Evolutionary conservation across 495 filamentous ascomycete genomes (phyloP).

Genomic region (Xylaria longipes): DNA sequence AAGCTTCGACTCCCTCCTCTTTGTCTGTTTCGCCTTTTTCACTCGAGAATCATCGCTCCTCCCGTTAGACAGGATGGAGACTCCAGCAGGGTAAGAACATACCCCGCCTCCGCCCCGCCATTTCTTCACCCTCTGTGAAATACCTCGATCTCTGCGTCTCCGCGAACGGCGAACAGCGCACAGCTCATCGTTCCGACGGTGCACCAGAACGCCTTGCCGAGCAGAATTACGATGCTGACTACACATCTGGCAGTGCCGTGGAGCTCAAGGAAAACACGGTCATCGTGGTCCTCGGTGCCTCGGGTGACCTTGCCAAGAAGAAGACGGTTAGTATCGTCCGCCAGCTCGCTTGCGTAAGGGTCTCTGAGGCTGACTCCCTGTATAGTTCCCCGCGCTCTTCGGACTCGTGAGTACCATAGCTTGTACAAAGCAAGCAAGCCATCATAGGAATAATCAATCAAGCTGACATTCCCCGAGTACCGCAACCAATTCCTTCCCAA

Average conservation of each 20-base stretch:
- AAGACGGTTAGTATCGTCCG: conserved; percentile 77
- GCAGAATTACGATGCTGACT: conserved; percentile 4
- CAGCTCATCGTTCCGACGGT: neutral
- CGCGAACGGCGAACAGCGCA: conserved; percentile 27
- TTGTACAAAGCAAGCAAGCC: conserved; percentile 13
- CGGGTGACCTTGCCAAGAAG: conserved; percentile 98
- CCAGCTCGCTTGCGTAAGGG: conserved; percentile 24
- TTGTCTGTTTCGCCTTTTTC: conserved; percentile 14
- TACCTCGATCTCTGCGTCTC: conserved; percentile 22
- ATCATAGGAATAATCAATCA: conserved; percentile 21
- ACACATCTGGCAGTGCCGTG: conserved; percentile 50
- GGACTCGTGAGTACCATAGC: conserved; percentile 77
- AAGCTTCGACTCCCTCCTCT: conserved; percentile 6
- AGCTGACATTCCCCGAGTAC: conserved; percentile 65
- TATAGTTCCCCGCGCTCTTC: conserved; percentile 95
- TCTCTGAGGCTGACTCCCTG: conserved; percentile 42
- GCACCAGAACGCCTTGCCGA: neutral
- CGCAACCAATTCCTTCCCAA: conserved; percentile 98
- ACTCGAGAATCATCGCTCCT: conserved; percentile 14
- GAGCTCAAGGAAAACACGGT: conserved; percentile 99
- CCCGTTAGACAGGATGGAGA: conserved; percentile 48
- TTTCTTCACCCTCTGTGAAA: conserved; percentile 32
- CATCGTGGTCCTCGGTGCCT: conserved; percentile 96
- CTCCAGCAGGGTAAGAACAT: conserved; percentile 51
- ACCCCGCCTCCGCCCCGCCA: conserved; percentile 47